These are phyloP conservation scores for Zygotorulaspora mrakii DNA, from an alignment of 1,139 yeast species.

Conservation along the genomic window DNA sequence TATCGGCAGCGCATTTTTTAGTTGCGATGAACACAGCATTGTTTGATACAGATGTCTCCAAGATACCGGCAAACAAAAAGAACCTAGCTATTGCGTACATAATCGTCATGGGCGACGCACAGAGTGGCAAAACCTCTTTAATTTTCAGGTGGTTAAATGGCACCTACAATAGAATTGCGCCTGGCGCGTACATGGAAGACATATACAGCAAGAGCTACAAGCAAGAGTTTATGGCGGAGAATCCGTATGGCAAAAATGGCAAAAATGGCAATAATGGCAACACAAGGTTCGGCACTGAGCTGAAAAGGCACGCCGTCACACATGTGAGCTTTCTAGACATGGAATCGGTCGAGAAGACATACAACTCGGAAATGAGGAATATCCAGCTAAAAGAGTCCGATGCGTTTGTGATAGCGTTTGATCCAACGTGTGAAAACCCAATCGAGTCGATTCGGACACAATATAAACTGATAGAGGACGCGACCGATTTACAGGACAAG, in stretches of 20 bases:
- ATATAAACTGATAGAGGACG: constrained; percentile 23
- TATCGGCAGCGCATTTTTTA: too few relatives aligned
- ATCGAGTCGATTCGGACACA: constrained; percentile 22
- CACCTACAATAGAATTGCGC: constrained; percentile 15
- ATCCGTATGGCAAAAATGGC: too few relatives aligned
- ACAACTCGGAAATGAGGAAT: constrained; percentile 24
- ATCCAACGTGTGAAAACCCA: constrained; percentile 23
- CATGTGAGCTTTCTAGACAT: constrained; percentile 29
- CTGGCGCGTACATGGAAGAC: constrained; percentile 24
- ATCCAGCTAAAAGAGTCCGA: constrained; percentile 32
- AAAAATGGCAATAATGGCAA: neutral
- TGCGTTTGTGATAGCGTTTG: constrained; percentile 32
- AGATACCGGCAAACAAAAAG: neutral
- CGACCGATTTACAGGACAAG: constrained; percentile 24
- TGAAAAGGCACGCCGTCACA: constrained; percentile 11
- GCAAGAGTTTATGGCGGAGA: neutral
- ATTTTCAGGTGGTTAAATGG: constrained; percentile 26
- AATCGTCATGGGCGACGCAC: constrained; percentile 28
- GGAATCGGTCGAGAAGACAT: constrained; percentile 23
- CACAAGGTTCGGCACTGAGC: neutral
- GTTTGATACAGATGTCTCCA: neutral
- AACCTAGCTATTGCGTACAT: constrained; percentile 24
- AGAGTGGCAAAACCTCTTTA: constrained; percentile 30
- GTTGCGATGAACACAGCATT: neutral
- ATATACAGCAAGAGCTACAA: constrained; percentile 14